Evolutionary conservation across 768 basidiomycete species (phyloP), one percentile per base, ranked within the genome.

Genomic region (Lyophyllum shimeji): DNA sequence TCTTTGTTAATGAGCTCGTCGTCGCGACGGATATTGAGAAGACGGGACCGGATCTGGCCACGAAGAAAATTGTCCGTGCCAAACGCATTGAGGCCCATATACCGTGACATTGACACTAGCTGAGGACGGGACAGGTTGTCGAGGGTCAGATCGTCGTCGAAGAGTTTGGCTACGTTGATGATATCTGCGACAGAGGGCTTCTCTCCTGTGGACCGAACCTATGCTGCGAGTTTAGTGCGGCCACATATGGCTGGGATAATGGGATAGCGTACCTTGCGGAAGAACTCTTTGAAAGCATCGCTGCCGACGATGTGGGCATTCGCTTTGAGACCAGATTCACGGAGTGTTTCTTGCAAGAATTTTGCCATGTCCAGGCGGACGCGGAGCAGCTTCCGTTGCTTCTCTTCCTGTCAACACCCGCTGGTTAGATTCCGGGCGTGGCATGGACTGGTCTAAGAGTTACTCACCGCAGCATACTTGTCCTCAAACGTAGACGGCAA

Each of bases 51-150:
- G 68, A 99, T 92, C 33, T 90, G 85, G 33, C 93, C 93, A 45
- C 96, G 89, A 43, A 99, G 81, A 75, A 97, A 98, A 74, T 98
- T 98, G 73, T 99, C 97, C 15, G 96, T 98, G 44, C 97, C 97
- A 66, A 98, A 99, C 2, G 96, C 95, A 74, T 98, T 96, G 65
- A 98, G 83, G 53, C 90, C 93, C 94, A 99, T 97, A 70, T 99
- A 98, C 55, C 94, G 83, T 63, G 87, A 97, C 89, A 96, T 97
- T 0, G 93, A 95, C 18, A 96, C 94, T 25, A 98, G 82, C 73
- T 98, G 97, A n/a, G 97, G 97, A 24, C 97, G 86, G 6, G 96
- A 95, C 55, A 99, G 79, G 69, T 99, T 99, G 81, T 98, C 97
- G 44, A 99, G 83, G 0, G 97, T 98, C 59, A 98, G 82, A 68